Percentiles rank a stretch among this genome's conserved stretches.
Conservation (phyloP, 179 eudicot genomes). For the Monotropa hypopitys region DNA sequence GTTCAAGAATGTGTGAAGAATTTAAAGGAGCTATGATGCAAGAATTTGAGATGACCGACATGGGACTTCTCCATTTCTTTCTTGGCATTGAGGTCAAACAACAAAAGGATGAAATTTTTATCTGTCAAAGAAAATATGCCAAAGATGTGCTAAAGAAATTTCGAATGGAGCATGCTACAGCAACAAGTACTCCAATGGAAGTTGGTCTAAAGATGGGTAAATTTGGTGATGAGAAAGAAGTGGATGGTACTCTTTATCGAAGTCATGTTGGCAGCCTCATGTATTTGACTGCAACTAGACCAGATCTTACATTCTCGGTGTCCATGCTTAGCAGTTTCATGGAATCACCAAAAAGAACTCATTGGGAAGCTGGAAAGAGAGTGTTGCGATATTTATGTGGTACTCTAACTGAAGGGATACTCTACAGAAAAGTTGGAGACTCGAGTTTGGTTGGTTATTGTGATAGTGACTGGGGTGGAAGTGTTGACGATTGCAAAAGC, state of each 20-base stretch:
- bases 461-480: constrained; percentile 1
- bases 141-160: background rate
- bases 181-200: background rate
- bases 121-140: constrained; percentile 1
- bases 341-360: constrained; percentile 4
- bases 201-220: background rate
- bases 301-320: background rate
- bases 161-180: background rate
- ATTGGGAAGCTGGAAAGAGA: constrained; percentile 8
- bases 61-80: constrained; percentile 11
- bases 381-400: constrained; percentile 13
- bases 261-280: constrained; percentile 10
- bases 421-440: background rate
- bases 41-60: constrained; percentile 16
- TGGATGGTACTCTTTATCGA: constrained; percentile 2
- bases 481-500: background rate
- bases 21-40: constrained; percentile 11
- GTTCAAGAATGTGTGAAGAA: constrained; percentile 2
- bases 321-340: constrained; percentile 9
- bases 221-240: background rate
- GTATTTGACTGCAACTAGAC: constrained; percentile 14
- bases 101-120: background rate
- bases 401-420: constrained; percentile 2
- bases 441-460: background rate
- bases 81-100: constrained; percentile 17